Base-by-base conservation (phyloP, 108 stramenopile species). In the Skeletonema potamos region DNA sequence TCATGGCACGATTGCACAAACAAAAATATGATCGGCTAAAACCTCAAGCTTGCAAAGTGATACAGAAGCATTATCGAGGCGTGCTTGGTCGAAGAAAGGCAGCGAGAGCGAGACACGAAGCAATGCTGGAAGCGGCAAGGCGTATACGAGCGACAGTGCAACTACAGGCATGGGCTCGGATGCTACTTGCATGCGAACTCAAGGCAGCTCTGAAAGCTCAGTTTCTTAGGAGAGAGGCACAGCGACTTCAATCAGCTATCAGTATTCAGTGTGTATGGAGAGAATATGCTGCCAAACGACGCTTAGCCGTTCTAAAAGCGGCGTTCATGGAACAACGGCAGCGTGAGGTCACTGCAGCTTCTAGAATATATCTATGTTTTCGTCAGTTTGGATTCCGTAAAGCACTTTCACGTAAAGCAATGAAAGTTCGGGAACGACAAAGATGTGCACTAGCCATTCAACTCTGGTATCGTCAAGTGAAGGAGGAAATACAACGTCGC, bases 31-130 rank as follows among this genome's bases (percentile, higher is more conserved):
- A 29, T 9, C 20, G 54, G 0, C 46, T 78, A 24, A 30, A 64
- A 34, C 77, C 77, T 13, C 24, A 39, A 33, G 70, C 64, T n/a
- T 78, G 70, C 20, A 66, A 1, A 8, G 51, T 55, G 30, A 78
- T 78, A 9, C 77, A 78, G 62, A 57, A 24, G 27, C 70, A 54
- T 44, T 79, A 70, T 60, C 48, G 77, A 63, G 77, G 70, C 13
- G 58, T 72, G 1, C 77, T 79, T 20, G 70, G 70, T 5, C 46
- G 71, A 32, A 63, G 77, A 65, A 72, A 56, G 32, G 70, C 62
- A 30, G 39, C 30, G 2, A 17, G 36, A 43, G 62, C 36, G 20
- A 72, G 60, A 33, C 46, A 28, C 7, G 33, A 62, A 1, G 55
- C 10, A 57, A 33, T 59, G 20, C 57, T 36, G 8, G 20, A 57